Base-by-base conservation (phyloP, 371 early-diverging fungal species). In the Mucor indicus region DNA sequence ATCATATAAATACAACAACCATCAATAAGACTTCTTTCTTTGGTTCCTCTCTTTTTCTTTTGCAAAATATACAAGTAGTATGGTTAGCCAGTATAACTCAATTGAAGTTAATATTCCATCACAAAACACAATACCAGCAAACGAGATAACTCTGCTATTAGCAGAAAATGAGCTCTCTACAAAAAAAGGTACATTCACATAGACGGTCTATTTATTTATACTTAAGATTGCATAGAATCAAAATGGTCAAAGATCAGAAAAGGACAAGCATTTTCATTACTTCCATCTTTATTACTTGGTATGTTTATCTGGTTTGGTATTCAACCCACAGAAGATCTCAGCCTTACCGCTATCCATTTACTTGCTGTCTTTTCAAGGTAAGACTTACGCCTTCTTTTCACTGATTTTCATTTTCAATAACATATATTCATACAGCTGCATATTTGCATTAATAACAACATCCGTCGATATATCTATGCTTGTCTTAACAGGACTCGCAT, bases 371-470 rank as follows among this genome's bases (percentile, higher is more conserved):
- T 76, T 53, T 44, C 60, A 16, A 75, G 76, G 76, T 72, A 58
- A 8, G 8, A 27, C 5, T 27, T 7, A 7, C 29, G 11, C 29
- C 29, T 27, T 27, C 11, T 27, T 27, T 1, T 37, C 3, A 21
- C 9, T 27, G 10, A 11, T 10, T 17, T n/a, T 21, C n/a, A 12
- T 12, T 12, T 32, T 7, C 19, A 16, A 39, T 40, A 38, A 35
- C 27, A 55, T 37, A 2, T 55, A 12, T 24, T 22, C 31, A 23
- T 38, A 29, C 22, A 80, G 81, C 23, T 78, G 80, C 38, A 77
- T 86, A 40, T 57, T 73, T 60, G 83, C 83, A 7, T 49, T 86
- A 22, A 67, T 86, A 27, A 75, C 79, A 1, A 77, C 82, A n/a
- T 59, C 67, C 38, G 72, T 81, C 42, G 70, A 76, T 41, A 77